These are phyloP conservation scores for Mycosphaerelloides madeirae DNA, from an alignment of 2,329 filamentous ascomycete species.

Conservation along the genomic window DNA sequence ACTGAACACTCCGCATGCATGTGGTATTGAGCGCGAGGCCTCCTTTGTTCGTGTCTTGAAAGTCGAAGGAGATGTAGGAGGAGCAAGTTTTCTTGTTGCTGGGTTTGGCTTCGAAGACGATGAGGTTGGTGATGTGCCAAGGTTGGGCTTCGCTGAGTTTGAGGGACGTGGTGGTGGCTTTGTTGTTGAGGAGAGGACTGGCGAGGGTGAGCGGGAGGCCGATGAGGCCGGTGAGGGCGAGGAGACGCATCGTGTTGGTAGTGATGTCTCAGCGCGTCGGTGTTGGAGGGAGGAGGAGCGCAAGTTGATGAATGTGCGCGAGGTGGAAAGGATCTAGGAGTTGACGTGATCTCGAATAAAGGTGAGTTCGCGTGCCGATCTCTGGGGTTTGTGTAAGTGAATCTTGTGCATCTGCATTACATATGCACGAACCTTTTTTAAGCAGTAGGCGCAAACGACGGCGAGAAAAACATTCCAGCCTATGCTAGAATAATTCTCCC, in stretches of 20 bases:
- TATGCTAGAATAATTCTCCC: too few species aligned
- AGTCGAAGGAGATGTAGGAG: conserved; percentile 23
- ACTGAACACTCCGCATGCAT: conserved; percentile 13
- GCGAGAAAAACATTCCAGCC: too few species aligned
- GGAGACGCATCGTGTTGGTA: conserved; percentile 1
- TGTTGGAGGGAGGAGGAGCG: not conserved
- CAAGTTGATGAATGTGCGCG: not conserved
- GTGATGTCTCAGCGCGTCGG: not conserved
- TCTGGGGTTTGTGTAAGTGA: too few species aligned
- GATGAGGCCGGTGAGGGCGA: conserved; percentile 6
- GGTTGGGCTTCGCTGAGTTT: conserved; percentile 16
- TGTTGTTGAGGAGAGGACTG: conserved; percentile 1
- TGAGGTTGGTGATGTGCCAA: conserved; percentile 22
- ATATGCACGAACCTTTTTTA: too few species aligned
- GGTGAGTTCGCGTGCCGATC: too few species aligned
- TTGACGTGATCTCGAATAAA: too few species aligned
- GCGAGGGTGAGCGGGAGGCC: not conserved
- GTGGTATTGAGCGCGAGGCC: conserved; percentile 24
- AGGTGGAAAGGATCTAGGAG: too few species aligned
- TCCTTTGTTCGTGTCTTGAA: conserved; percentile 23
- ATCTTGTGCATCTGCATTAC: too few species aligned
- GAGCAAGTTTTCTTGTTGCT: not conserved
- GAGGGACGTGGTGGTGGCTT: conserved; percentile 1
- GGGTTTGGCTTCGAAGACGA: conserved; percentile 15
- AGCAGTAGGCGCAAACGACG: too few species aligned